phyloP scores from a whole-genome alignment of 345 rosid genomes.

The Hypericum androsaemum region DNA sequence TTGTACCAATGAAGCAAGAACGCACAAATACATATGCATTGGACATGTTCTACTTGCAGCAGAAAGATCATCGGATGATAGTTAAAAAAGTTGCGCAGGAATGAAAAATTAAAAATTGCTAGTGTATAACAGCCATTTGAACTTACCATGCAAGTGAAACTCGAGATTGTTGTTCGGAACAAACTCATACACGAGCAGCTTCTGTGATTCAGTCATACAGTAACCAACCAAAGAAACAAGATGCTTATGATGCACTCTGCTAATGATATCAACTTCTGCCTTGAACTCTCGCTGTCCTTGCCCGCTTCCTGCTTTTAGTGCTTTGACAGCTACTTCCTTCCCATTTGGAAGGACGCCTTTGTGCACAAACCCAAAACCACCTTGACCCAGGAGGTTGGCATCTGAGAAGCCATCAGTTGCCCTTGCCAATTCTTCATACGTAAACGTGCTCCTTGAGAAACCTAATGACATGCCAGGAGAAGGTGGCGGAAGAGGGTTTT shows the following conservation, averaged over 20 bases:
- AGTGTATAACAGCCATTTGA: not conserved
- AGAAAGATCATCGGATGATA: no score
- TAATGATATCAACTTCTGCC: constrained; percentile 23
- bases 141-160: constrained; percentile 25
- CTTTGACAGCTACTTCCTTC: constrained; percentile 20
- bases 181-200: constrained; percentile 23
- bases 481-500: constrained; percentile 46
- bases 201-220: constrained; percentile 23
- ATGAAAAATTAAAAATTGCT: no score
- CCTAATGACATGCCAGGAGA: constrained; percentile 48
- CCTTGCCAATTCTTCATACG: constrained; percentile 20
- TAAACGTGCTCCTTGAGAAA: constrained; percentile 49
- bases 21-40: no score
- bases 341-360: constrained; percentile 24
- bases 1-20: no score
- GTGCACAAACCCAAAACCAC: constrained; percentile 26
- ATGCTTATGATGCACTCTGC: constrained; percentile 25
- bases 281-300: constrained; percentile 25
- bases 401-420: constrained; percentile 22
- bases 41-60: no score
- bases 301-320: constrained; percentile 24
- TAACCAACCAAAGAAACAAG: constrained; percentile 27
- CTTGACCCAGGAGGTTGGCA: constrained; percentile 26
- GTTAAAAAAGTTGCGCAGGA: no score
- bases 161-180: constrained; percentile 22